A percentile compares a stretch with the other conserved stretches of the same genome.
phyloP scores from a whole-genome alignment of 2,329 filamentous ascomycete species.

The Diaporthe aspalathi region DNA sequence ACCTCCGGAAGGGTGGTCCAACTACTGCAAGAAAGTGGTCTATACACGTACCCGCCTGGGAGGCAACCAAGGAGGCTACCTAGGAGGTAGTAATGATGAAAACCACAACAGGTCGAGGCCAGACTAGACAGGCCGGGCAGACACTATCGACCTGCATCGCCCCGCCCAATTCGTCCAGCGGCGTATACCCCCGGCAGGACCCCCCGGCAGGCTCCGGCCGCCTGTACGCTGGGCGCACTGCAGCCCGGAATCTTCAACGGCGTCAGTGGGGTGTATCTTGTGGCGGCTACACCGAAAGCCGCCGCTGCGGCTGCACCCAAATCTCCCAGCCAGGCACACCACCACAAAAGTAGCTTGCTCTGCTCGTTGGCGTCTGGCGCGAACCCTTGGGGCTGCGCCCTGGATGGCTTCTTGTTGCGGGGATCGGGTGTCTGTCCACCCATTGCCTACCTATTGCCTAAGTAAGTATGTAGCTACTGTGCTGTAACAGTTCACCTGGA shows the following conservation, averaged over 20 bases:
- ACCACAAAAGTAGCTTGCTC: not conserved
- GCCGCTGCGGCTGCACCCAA: not conserved
- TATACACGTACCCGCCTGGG: no score
- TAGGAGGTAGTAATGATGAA: no score
- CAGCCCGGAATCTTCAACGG: constrained; percentile 29
- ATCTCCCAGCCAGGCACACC: not conserved
- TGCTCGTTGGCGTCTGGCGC: not conserved
- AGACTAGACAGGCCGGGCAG: not conserved
- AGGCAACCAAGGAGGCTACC: no score
- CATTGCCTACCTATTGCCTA: no score
- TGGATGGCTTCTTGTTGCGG: not conserved
- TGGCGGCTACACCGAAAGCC: constrained; percentile 15
- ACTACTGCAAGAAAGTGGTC: no score
- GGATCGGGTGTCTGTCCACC: constrained; percentile 15
- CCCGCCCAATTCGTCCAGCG: constrained; percentile 7
- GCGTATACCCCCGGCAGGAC: no score
- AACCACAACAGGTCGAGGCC: not conserved
- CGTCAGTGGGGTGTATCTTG: constrained; percentile 14
- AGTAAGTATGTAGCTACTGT: no score
- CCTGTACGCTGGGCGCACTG: constrained; percentile 27
- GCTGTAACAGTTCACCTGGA: no score
- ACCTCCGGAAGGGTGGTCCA: not conserved
- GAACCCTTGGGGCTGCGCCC: not conserved
- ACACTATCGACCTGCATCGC: constrained; percentile 3
- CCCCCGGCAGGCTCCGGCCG: constrained; percentile 30